phyloP scores from a whole-genome alignment of 495 filamentous ascomycete species.

The Penicillium daleae region DNA sequence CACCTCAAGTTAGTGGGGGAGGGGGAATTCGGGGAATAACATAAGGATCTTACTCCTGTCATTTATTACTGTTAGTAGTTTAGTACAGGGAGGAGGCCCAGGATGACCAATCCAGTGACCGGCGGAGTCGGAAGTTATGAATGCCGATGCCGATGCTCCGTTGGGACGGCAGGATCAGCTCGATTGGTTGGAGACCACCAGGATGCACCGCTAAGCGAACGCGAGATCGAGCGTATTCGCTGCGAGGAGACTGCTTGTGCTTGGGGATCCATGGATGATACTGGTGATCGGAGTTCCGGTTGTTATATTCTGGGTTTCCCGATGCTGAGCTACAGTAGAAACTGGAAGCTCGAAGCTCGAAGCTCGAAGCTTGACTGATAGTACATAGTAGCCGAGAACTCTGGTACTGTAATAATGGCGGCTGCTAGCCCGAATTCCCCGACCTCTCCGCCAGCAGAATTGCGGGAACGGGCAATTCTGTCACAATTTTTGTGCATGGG shows the following conservation, averaged over 20 bases:
- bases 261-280: neutral
- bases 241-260: neutral
- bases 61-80: no score
- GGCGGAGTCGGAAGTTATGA: conserved; percentile 4
- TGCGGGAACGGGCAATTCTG: neutral
- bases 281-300: neutral
- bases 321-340: neutral
- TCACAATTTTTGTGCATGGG: neutral
- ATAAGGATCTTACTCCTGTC: no score
- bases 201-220: conserved; percentile 13
- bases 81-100: no score
- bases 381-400: neutral
- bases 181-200: neutral
- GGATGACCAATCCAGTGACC: no score
- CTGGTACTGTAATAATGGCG: neutral
- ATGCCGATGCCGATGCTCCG: conserved; percentile 12
- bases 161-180: neutral
- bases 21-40: conserved; percentile 1
- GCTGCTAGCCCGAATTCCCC: neutral
- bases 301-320: neutral
- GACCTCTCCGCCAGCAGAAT: conserved; percentile 1
- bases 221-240: conserved; percentile 16
- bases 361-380: neutral
- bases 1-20: conserved; percentile 2
- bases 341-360: neutral